Percentiles rank a stretch among this genome's conserved stretches.
Evolutionary conservation across 1,284 basidiomycete genomes (phyloP).

Genomic region (Papiliotrema nemorosa): DNA sequence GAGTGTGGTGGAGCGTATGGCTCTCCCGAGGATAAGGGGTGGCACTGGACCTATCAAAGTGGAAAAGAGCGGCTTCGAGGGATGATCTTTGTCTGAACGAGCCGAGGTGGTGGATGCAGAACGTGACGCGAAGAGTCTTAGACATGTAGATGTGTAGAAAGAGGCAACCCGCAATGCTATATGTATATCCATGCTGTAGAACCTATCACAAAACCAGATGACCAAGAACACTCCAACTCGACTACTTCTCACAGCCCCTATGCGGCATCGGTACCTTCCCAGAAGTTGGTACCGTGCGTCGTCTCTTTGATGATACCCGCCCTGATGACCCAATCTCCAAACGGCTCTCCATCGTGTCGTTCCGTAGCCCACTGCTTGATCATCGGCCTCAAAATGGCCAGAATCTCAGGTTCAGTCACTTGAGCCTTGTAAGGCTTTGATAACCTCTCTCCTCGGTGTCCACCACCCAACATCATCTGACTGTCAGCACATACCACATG

Average conservation of each 20-base stretch:
- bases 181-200: not conserved
- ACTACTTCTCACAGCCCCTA: too few species aligned
- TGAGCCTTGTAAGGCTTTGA: slow-evolving; percentile 78
- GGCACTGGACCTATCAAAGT: slow-evolving; percentile 4
- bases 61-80: not conserved
- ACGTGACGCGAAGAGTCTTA: too few species aligned
- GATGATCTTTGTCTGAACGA: not conserved
- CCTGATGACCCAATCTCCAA: slow-evolving; percentile 93
- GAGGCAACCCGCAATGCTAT: too few species aligned
- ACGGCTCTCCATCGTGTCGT: slow-evolving; percentile 81
- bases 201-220: not conserved
- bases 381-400: slow-evolving; percentile 84
- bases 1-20: slow-evolving; percentile 12
- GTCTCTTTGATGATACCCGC: slow-evolving; percentile 79
- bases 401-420: slow-evolving; percentile 89
- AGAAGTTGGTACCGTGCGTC: slow-evolving; percentile 73
- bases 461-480: slow-evolving; percentile 89
- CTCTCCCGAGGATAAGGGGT: slow-evolving; percentile 4
- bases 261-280: slow-evolving; percentile 56
- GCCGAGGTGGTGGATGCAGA: too few species aligned
- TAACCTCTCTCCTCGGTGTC: slow-evolving; percentile 85
- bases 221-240: too few species aligned
- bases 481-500: slow-evolving; percentile 4
- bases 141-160: too few species aligned
- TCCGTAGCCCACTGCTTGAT: slow-evolving; percentile 91